Percentiles rank a stretch among this genome's conserved stretches.
phyloP scores from a whole-genome alignment of 768 basidiomycete species.

The Agaricus bisporus region DNA sequence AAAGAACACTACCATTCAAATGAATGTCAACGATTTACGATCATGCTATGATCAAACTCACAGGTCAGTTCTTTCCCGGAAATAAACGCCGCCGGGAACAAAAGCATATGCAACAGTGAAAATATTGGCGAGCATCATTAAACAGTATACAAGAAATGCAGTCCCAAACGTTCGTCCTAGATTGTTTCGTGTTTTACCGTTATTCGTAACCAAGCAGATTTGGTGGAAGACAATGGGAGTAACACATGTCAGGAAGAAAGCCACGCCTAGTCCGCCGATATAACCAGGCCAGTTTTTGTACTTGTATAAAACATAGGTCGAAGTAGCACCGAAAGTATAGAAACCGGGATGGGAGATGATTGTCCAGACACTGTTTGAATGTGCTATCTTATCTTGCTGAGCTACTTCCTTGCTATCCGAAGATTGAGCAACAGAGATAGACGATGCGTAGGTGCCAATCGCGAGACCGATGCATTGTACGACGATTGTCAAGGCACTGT shows the following conservation, averaged over 20 bases:
- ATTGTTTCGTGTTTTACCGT: not conserved
- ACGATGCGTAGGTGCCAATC: conserved; percentile 19
- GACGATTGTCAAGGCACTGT: conserved; percentile 62
- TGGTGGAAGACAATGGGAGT: conserved; percentile 47
- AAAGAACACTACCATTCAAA: conserved; percentile 38
- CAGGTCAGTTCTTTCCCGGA: conserved; percentile 76
- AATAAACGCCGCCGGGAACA: conserved; percentile 69
- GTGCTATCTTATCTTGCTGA: not conserved
- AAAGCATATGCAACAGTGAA: conserved; percentile 91
- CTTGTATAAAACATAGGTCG: conserved; percentile 50
- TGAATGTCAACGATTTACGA: not conserved
- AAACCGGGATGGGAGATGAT: conserved; percentile 42
- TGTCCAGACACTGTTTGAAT: not conserved
- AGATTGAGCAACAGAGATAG: not conserved
- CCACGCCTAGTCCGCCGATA: conserved; percentile 53
- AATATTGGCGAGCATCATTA: conserved; percentile 63
- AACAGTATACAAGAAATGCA: conserved; percentile 53
- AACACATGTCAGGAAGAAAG: conserved; percentile 60
- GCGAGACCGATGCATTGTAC: conserved; percentile 54
- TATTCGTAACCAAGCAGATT: conserved; percentile 29
- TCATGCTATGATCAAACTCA: conserved; percentile 27
- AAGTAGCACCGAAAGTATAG: conserved; percentile 47
- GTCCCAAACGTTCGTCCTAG: conserved; percentile 23
- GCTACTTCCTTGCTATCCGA: not conserved
- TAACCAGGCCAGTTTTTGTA: conserved; percentile 69